Base-by-base conservation (phyloP, 306 rosid genomes). In the Macrotyloma uniflorum region DNA sequence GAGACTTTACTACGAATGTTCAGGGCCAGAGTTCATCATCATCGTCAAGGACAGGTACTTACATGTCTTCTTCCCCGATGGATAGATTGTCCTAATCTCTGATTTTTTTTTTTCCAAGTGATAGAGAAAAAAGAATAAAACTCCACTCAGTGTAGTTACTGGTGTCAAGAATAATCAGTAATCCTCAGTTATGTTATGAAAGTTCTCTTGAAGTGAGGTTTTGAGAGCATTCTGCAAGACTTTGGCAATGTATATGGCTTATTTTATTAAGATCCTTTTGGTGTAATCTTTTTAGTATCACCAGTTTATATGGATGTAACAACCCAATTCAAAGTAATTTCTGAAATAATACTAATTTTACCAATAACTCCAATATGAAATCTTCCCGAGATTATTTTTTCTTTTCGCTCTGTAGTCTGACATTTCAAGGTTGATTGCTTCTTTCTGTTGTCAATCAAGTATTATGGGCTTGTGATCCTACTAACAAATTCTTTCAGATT, bases 21-120 rank as follows among this genome's bases (percentile, higher is more conserved):
- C 82, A 88, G 98, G 83, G 99, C 99, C 75, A 89, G 98, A 78
- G 87, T 91, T 80, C 97, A 95, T 88, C 98, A 95, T 79, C 90
- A 91, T 73, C 89, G 89, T 81, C 96, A 95, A 84, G 99, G 99
- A 66, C 91, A 88, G 90, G 99, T 95, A 81, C 76, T 77, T 73
- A 40, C 59, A 23, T 26, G 16, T 47, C 70, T 47, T 49, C 11
- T 49, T 15, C 35, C 45, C 30, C 45, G 14, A 55, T 72, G 42
- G 62, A 38, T 82, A 57, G 46, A 66, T 20, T 82, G 20, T 62
- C 58, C 20, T 69, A 47, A 75, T 11, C 45, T 74, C 33, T 4
- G 24, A 67, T 69, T 35, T 67, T 18, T 32, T n/a, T 49, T 33
- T 28, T 2, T 24, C 18, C 36, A 4, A 12, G 16, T 35, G 24